Base-by-base conservation (phyloP, 306 rosid genomes). In the Styphnolobium japonicum region DNA sequence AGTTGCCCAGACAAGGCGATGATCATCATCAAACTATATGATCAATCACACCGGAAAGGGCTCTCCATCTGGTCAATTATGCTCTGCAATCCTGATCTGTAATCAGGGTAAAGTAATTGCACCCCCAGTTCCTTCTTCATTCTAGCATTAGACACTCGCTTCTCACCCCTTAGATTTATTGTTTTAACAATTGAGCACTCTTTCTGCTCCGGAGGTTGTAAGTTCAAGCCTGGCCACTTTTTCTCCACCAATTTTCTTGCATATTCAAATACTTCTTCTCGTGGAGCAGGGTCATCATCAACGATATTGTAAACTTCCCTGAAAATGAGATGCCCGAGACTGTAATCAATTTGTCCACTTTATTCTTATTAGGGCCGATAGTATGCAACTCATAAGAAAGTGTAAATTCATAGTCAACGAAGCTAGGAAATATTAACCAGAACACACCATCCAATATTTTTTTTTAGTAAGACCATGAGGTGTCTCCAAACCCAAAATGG, bases 231-330 rank as follows among this genome's bases (percentile, higher is more conserved):
- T 0, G 94, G 93, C 99, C 97, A 91, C 87, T 87, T 91, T 61
- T 76, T 84, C 86, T 85, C 85, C 57, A 95, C 91, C 86, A 95
- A 76, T 51, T 89, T 81, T 61, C 85, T 68, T 56, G 98, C 97
- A 80, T 92, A 85, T 49, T 84, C 90, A 81, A 93, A 93, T 37
- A 95, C 98, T 83, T 84, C 88, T 87, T 90, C 92, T 64, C 98
- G 79, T n/a, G 98, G 86, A 57, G 94, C 88, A 21, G 97, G 97
- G 66, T 89, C 86, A 57, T 93, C 97, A 46, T 95, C 99, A 14
- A 93, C 97, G 15, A 91, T 85, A 53, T 91, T 91, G 82, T 90
- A 91, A 22, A 91, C 78, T 67, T 77, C 80, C 86, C 98, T 95
- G 89, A 67, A 86, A 77, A 49, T 29, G 34, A 16, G 21, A 69